Evolutionary conservation across 2,329 filamentous ascomycete species (phyloP).

Genomic region (Aspergillus sp.): DNA sequence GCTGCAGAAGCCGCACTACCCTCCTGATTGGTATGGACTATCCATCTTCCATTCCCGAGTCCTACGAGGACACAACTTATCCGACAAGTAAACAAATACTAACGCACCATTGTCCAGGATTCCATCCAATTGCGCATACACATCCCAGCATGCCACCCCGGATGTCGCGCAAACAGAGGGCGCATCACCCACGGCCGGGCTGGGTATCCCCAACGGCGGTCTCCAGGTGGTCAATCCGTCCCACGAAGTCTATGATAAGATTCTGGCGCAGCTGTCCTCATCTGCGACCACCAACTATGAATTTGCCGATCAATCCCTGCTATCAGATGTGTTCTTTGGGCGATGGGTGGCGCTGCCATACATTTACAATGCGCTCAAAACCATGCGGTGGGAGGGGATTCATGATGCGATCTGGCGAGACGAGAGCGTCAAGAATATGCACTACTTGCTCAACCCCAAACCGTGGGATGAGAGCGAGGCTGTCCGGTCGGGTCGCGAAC

Average conservation of each 20-base stretch:
- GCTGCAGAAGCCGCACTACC: slow-evolving; percentile 24
- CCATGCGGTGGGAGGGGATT: slow-evolving; percentile 55
- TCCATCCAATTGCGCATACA: slow-evolving; percentile 64
- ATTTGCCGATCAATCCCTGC: slow-evolving; percentile 60
- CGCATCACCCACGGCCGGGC: slow-evolving; percentile 52
- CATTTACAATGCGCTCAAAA: slow-evolving; percentile 63
- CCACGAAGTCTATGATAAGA: slow-evolving; percentile 54
- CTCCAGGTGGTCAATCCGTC: slow-evolving; percentile 64
- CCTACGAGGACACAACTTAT: not conserved
- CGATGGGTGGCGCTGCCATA: slow-evolving; percentile 62
- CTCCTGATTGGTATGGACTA: slow-evolving; percentile 42
- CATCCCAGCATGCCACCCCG: slow-evolving; percentile 53
- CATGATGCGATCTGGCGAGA: slow-evolving; percentile 64
- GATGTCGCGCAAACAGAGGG: slow-evolving; percentile 40
- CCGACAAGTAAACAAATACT: not conserved
- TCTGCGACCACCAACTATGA: slow-evolving; percentile 54
- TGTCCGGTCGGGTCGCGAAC: slow-evolving; percentile 8
- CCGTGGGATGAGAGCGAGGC: slow-evolving; percentile 59
- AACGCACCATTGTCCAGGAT: slow-evolving; percentile 26
- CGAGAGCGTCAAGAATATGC: slow-evolving; percentile 62
- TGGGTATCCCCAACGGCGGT: slow-evolving; percentile 63
- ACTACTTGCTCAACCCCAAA: slow-evolving; percentile 64
- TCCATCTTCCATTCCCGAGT: not conserved
- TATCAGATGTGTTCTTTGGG: slow-evolving; percentile 56
- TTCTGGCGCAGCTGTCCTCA: slow-evolving; percentile 50